phyloP scores from a whole-genome alignment of 805 yeast species.

The Saturnispora halmiae region DNA sequence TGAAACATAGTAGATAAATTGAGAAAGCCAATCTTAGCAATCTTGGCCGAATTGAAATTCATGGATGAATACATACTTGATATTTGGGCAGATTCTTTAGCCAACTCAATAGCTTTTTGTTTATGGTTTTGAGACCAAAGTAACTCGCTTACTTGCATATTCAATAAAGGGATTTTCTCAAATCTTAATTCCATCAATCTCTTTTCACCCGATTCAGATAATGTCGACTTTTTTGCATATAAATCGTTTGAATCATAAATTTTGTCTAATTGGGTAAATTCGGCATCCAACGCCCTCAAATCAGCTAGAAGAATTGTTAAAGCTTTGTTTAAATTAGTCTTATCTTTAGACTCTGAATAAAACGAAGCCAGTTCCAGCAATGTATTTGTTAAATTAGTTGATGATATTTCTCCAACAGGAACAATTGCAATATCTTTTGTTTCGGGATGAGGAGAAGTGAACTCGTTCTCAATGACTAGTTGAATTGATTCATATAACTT shows the following conservation, averaged over 20 bases:
- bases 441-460: conserved; percentile 10
- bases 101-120: conserved; percentile 33
- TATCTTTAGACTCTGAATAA: conserved; percentile 22
- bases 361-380: conserved; percentile 25
- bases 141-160: conserved; percentile 35
- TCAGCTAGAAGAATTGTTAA: conserved; percentile 31
- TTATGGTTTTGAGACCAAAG: conserved; percentile 30
- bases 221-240: conserved; percentile 12
- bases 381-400: conserved; percentile 21
- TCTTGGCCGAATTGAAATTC: conserved; percentile 31
- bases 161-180: conserved; percentile 31
- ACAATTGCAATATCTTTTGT: conserved; percentile 18
- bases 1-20: conserved; percentile 31
- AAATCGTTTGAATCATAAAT: conserved; percentile 14
- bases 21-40: conserved; percentile 30
- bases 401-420: conserved; percentile 19
- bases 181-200: conserved; percentile 21
- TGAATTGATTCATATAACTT: conserved; percentile 25
- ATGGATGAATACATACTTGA: conserved; percentile 25
- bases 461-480: conserved; percentile 22
- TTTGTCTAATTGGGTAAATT: conserved; percentile 15
- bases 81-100: conserved; percentile 30
- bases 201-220: conserved; percentile 15
- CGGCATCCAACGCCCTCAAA: conserved; percentile 26
- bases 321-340: conserved; percentile 20